Percentiles rank a stretch among this genome's conserved stretches.
Evolutionary conservation across 1,284 basidiomycete species (phyloP).

Genomic region (Inonotus obliquus): DNA sequence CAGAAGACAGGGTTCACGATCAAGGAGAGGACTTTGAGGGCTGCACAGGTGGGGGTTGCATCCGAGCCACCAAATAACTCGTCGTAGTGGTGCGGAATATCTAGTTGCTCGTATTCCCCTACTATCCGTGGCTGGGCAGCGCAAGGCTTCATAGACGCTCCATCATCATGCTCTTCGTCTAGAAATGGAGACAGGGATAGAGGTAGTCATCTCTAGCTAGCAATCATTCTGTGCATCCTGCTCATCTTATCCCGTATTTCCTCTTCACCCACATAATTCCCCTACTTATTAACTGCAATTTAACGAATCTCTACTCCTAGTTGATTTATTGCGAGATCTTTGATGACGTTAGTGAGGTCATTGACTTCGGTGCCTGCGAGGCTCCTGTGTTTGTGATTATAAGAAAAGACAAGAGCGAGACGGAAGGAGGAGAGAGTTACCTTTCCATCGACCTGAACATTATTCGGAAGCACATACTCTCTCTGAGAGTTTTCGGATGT

Average conservation of each 20-base stretch:
- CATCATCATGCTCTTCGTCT: too few relatives aligned
- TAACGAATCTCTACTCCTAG: constrained; percentile 79
- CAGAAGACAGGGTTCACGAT: constrained; percentile 91
- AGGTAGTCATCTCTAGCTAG: too few relatives aligned
- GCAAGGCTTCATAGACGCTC: too few relatives aligned
- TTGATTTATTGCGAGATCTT: constrained; percentile 46
- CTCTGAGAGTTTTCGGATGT: constrained; percentile 83
- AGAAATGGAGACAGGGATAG: too few relatives aligned
- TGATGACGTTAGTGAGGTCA: constrained; percentile 59
- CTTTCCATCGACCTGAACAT: constrained; percentile 98
- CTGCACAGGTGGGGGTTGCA: constrained; percentile 96
- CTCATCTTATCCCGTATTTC: not conserved
- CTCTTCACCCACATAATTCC: constrained; percentile 5
- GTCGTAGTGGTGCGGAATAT: too few relatives aligned
- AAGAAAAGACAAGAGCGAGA: not conserved
- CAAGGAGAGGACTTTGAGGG: constrained; percentile 87
- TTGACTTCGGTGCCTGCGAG: constrained; percentile 91
- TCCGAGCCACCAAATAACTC: constrained; percentile 50
- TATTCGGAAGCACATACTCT: constrained; percentile 86
- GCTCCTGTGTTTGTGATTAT: constrained; percentile 48
- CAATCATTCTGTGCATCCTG: not conserved
- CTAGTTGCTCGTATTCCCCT: too few relatives aligned
- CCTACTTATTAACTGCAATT: constrained; percentile 29
- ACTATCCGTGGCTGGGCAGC: too few relatives aligned
- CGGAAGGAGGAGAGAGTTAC: constrained; percentile 36